Evolutionary conservation across 2,329 filamentous ascomycete species (phyloP).

Genomic region (Neoarthrinium moseri): DNA sequence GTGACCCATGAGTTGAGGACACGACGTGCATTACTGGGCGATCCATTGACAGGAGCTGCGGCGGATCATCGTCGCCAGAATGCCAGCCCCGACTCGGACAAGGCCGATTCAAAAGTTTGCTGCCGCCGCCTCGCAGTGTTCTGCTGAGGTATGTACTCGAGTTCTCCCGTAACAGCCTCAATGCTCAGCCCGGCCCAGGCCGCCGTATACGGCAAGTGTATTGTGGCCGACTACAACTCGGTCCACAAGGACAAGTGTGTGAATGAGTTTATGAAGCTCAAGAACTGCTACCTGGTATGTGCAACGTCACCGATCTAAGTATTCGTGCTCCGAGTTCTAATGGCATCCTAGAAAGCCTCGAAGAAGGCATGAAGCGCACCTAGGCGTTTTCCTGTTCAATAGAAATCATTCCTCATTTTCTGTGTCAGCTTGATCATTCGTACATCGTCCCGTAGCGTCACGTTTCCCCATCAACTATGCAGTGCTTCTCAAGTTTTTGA

Average conservation of each 20-base stretch:
- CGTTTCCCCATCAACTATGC: too few species aligned
- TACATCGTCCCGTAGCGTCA: neutral
- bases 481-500: too few species aligned
- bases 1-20: too few species aligned
- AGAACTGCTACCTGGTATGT: slow-evolving; percentile 82
- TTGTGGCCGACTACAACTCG: slow-evolving; percentile 85
- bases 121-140: slow-evolving; percentile 52
- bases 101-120: slow-evolving; percentile 57
- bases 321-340: slow-evolving; percentile 9
- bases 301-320: neutral
- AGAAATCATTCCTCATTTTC: too few species aligned
- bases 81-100: slow-evolving; percentile 20
- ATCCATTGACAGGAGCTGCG: too few species aligned
- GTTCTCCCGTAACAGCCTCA: neutral
- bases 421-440: too few species aligned
- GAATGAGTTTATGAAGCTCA: slow-evolving; percentile 79
- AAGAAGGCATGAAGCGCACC: slow-evolving; percentile 39
- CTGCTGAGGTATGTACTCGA: slow-evolving; percentile 44
- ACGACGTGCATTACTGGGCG: too few species aligned
- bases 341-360: slow-evolving; percentile 42
- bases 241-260: slow-evolving; percentile 89
- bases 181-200: slow-evolving; percentile 51
- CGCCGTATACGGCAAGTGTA: slow-evolving; percentile 84
- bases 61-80: slow-evolving; percentile 12
- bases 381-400: too few species aligned